Base-by-base conservation (phyloP, 129 eudicot species). In the Flaveria robusta region DNA sequence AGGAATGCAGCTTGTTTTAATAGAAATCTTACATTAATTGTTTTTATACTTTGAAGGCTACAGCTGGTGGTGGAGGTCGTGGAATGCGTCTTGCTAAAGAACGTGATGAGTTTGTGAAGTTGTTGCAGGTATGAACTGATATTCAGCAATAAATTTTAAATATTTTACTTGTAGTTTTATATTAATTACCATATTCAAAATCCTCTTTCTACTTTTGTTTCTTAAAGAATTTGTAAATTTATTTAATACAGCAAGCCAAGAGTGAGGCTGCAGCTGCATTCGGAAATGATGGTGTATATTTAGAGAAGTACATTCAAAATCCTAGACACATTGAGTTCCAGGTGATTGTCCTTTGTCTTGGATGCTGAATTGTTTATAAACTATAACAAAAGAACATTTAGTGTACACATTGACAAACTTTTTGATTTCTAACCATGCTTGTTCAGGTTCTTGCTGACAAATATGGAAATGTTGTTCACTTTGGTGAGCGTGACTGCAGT, bases 51-150 rank as follows among this genome's bases (percentile, higher is more conserved):
- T 72, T 83, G 79, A 77, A 93, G 98, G 98, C 97, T 22, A 91
- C 98, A 52, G 98, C 98, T 42, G 98, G 98, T 67, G 98, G 98
- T 26, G 98, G 98, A 60, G 98, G 98, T 70, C 97, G 98, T 85
- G 98, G 98, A 77, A 93, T 93, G 98, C 98, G 98, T 66, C 98
- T 93, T 77, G 98, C 98, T 74, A 90, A 90, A 75, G 96, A 88
- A 72, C 96, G 90, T 77, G 88, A 79, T 3, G 98, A 91, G 79
- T 93, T 93, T 77, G 96, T 93, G 85, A 93, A 93, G 84, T 71
- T 93, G 83, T 81, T 93, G 82, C 98, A 93, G 93, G 98, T 56
- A 77, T 58, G 24, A 31, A 23, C 43, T 77, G 22, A 70, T 42
- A 27, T 68, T 68, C 60, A 69, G 47, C 49, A 63, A 37, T 71